A percentile compares a stretch with the other conserved stretches of the same genome.
Conservation (phyloP, 1,284 basidiomycete species). For the Rhodofomes roseus region DNA sequence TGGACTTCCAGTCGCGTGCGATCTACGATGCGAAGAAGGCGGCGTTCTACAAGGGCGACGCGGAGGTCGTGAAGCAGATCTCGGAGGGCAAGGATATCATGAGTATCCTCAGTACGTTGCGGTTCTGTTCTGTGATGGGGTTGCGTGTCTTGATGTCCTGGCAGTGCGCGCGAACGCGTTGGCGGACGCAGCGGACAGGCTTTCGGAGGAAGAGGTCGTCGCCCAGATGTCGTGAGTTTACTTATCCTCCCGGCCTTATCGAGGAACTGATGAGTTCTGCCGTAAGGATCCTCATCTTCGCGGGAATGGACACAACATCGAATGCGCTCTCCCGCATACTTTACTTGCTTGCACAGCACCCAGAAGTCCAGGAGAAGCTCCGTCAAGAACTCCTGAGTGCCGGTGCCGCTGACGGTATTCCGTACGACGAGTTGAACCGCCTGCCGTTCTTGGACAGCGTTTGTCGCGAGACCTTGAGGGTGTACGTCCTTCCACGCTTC, state of each 20-base stretch:
- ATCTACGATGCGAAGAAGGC: constrained; percentile 19
- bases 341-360: constrained; percentile 15
- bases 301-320: constrained; percentile 21
- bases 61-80: constrained; percentile 20
- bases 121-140: too few species aligned
- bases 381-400: constrained; percentile 17
- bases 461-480: constrained; percentile 22
- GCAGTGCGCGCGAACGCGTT: constrained; percentile 28
- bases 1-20: constrained; percentile 10
- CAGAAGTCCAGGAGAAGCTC: constrained; percentile 17
- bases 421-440: constrained; percentile 17
- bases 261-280: too few species aligned
- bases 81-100: constrained; percentile 27
- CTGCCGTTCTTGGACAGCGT: constrained; percentile 21
- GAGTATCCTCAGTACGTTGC: constrained; percentile 27
- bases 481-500: constrained; percentile 7
- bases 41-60: constrained; percentile 21
- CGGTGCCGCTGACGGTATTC: constrained; percentile 11
- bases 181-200: constrained; percentile 25
- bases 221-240: constrained; percentile 31
- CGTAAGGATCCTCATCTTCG: constrained; percentile 19
- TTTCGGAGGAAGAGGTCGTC: constrained; percentile 28
- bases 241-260: not conserved
- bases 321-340: constrained; percentile 19
- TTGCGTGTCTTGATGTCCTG: not conserved